phyloP scores from a whole-genome alignment of 257 asterid species.

The Capsicum rhomboideum region DNA sequence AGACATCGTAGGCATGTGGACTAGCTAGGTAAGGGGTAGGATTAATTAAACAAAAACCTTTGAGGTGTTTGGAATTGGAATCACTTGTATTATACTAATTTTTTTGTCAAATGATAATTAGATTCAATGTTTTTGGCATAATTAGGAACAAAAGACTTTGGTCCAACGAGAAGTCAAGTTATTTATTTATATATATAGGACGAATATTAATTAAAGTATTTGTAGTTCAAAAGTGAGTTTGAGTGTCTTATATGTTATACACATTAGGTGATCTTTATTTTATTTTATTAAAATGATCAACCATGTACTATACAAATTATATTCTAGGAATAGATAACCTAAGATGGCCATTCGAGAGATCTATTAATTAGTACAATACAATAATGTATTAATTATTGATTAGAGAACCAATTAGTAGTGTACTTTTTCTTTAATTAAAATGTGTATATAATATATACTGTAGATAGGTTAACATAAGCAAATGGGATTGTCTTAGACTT shows the following conservation, averaged over 20 bases:
- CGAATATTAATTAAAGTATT: not conserved
- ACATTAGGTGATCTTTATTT: constrained; percentile 12
- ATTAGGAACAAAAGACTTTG: not conserved
- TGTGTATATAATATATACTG: not conserved
- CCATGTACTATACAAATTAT: not conserved
- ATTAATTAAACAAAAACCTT: constrained; percentile 18
- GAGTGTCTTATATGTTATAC: not conserved
- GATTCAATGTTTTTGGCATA: constrained; percentile 9
- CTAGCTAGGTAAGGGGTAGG: constrained; percentile 3
- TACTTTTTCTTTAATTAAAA: not conserved
- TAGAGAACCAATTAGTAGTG: not conserved
- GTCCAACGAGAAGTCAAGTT: constrained; percentile 29
- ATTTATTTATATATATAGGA: constrained; percentile 11
- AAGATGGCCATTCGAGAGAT: constrained; percentile 24
- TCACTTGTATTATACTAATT: constrained; percentile 15
- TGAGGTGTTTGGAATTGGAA: constrained; percentile 17
- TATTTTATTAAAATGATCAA: not conserved
- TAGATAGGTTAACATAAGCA: not conserved
- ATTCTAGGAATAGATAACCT: constrained; percentile 20
- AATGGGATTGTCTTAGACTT: not conserved
- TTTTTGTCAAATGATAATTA: not conserved
- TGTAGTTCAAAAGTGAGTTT: constrained; percentile 1
- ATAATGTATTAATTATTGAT: not conserved
- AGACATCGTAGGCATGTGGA: constrained; percentile 17
- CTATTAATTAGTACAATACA: not conserved